phyloP scores from a whole-genome alignment of 768 basidiomycete genomes.

The Lactarius deliciosus region DNA sequence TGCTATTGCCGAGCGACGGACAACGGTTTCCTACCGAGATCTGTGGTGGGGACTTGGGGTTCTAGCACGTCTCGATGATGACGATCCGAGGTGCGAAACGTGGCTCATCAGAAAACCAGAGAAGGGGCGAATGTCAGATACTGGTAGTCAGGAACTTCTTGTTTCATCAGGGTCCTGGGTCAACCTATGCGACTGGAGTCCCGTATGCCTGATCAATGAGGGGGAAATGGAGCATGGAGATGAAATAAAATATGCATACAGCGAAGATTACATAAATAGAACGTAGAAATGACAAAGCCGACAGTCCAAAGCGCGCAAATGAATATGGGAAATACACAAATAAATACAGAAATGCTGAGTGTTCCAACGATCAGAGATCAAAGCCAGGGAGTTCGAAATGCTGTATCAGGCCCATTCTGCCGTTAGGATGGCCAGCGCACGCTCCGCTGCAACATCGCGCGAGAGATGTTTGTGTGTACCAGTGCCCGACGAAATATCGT shows the following conservation, averaged over 20 bases:
- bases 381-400: neutral
- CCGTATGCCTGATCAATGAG: neutral
- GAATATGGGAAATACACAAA: conserved; percentile 7
- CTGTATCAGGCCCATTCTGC: conserved; percentile 5
- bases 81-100: neutral
- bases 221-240: neutral
- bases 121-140: neutral
- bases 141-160: conserved; percentile 2
- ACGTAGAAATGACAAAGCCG: conserved; percentile 15
- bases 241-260: neutral
- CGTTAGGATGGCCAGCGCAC: conserved; percentile 21
- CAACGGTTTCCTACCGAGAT: neutral
- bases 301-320: neutral
- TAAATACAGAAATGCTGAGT: conserved; percentile 9
- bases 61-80: neutral
- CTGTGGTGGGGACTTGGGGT: neutral
- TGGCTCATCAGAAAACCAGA: conserved; percentile 4
- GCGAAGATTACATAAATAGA: conserved; percentile 15
- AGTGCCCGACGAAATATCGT: conserved; percentile 19
- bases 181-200: neutral
- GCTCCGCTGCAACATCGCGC: conserved; percentile 22
- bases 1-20: conserved; percentile 3
- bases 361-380: neutral
- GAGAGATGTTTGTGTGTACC: conserved; percentile 27
- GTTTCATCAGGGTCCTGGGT: neutral